These are phyloP conservation scores for Lycium ferocissimum DNA, from an alignment of 257 asterid genomes.

Conservation along the genomic window DNA sequence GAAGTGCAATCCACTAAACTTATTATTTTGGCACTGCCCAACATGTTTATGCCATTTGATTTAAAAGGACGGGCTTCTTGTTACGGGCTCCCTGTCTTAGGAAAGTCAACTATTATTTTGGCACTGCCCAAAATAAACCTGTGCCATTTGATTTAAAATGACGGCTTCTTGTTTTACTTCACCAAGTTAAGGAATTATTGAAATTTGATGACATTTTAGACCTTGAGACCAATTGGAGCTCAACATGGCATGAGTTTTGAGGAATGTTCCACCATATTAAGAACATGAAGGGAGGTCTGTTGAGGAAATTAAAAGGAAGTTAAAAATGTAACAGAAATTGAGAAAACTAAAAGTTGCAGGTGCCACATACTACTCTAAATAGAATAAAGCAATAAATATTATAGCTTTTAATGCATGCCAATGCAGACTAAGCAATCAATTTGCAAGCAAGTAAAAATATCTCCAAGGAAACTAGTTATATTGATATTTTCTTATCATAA, in stretches of 20 bases:
- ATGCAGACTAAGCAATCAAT: constrained; percentile 2
- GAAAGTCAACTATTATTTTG: not conserved
- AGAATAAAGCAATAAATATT: not conserved
- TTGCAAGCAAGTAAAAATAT: constrained; percentile 23
- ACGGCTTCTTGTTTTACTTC: not conserved
- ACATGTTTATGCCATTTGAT: not conserved
- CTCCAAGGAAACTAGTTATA: not conserved
- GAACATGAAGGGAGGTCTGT: constrained; percentile 12
- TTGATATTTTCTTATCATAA: constrained; percentile 13
- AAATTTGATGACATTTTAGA: constrained; percentile 20
- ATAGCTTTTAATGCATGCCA: not conserved
- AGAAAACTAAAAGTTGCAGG: constrained; percentile 11
- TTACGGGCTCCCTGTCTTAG: not conserved
- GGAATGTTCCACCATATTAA: not conserved
- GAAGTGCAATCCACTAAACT: not conserved
- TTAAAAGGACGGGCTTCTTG: not conserved
- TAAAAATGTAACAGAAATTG: not conserved
- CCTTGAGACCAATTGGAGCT: not conserved
- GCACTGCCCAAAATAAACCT: constrained; percentile 17
- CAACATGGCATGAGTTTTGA: constrained; percentile 11
- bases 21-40: not conserved
- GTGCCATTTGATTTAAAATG: not conserved
- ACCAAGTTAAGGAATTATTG: constrained; percentile 1
- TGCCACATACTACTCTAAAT: not conserved
- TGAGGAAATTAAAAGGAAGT: constrained; percentile 7